A percentile compares a stretch with the other conserved stretches of the same genome.
Conservation (phyloP, 305 asterid species). For the Andrographis paniculata region DNA sequence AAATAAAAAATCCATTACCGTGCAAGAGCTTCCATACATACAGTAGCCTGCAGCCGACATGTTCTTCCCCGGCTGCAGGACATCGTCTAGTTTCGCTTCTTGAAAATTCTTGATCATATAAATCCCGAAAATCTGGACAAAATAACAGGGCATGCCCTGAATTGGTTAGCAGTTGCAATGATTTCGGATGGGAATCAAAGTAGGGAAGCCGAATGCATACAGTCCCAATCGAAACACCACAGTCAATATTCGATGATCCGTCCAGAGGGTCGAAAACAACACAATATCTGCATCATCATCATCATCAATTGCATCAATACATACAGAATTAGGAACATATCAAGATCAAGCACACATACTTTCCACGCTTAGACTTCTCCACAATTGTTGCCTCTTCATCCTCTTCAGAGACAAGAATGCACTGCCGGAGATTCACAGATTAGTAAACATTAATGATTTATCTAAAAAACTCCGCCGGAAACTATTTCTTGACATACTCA, state of each 20-base stretch:
- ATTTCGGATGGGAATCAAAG: neutral
- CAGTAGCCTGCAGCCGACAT: slow-evolving; percentile 96
- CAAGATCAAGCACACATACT: slow-evolving; percentile 31
- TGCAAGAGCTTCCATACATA: slow-evolving; percentile 98
- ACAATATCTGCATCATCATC: slow-evolving; percentile 54
- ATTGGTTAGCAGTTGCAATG: slow-evolving; percentile 1
- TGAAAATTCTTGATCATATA: slow-evolving; percentile 52
- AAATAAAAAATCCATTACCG: slow-evolving; percentile 33
- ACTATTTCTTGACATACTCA: slow-evolving; percentile 24
- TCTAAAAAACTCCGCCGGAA: too few species aligned
- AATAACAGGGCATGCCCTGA: slow-evolving; percentile 1
- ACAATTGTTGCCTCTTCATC: slow-evolving; percentile 91
- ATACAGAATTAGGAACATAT: neutral
- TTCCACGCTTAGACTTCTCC: slow-evolving; percentile 72
- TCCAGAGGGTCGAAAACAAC: slow-evolving; percentile 97
- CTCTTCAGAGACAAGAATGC: slow-evolving; percentile 97
- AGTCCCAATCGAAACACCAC: slow-evolving; percentile 98
- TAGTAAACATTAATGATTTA: slow-evolving; percentile 5
- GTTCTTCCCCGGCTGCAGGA: slow-evolving; percentile 87
- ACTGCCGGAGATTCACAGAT: slow-evolving; percentile 34
- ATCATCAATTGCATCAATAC: neutral
- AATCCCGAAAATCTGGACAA: slow-evolving; percentile 76
- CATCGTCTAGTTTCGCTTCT: slow-evolving; percentile 69
- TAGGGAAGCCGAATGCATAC: slow-evolving; percentile 31
- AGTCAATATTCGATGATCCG: slow-evolving; percentile 97